Evolutionary conservation across 2,329 filamentous ascomycete genomes (phyloP).

Genomic region (Aspergillus niger): DNA sequence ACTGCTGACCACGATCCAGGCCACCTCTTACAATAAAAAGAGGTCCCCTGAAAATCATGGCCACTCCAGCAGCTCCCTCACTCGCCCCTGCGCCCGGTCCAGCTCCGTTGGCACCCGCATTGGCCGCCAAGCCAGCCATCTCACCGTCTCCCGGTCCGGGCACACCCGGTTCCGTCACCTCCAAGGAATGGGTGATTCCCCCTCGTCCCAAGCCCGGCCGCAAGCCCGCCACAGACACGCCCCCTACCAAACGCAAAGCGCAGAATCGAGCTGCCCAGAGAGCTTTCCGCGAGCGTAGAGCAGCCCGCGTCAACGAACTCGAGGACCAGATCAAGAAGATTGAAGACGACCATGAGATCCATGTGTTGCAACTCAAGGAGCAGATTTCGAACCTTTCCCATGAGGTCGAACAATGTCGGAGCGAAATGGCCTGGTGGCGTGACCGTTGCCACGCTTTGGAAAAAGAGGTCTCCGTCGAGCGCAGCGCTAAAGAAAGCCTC

Average conservation of each 20-base stretch:
- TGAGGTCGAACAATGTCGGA: slow-evolving; percentile 67
- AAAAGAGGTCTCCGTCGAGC: slow-evolving; percentile 56
- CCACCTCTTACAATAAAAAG: slow-evolving; percentile 18
- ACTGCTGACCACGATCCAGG: slow-evolving; percentile 27
- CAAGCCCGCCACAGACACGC: slow-evolving; percentile 91
- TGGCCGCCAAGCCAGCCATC: slow-evolving; percentile 43
- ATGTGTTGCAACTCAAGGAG: slow-evolving; percentile 56
- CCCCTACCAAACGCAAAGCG: slow-evolving; percentile 87
- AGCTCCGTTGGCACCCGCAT: slow-evolving; percentile 38
- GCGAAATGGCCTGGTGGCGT: slow-evolving; percentile 49
- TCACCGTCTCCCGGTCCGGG: slow-evolving; percentile 43
- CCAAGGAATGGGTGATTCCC: slow-evolving; percentile 82
- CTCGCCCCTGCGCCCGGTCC: slow-evolving; percentile 43
- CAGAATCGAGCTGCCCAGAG: slow-evolving; percentile 92
- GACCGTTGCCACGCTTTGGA: slow-evolving; percentile 64
- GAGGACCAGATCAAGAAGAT: slow-evolving; percentile 54
- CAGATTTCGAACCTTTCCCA: slow-evolving; percentile 59
- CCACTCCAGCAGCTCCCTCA: slow-evolving; percentile 35
- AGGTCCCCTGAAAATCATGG: slow-evolving; percentile 25
- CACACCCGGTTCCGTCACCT: slow-evolving; percentile 62
- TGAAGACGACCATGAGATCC: slow-evolving; percentile 49
- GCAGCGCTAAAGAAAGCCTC: slow-evolving; percentile 46
- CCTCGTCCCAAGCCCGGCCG: slow-evolving; percentile 85
- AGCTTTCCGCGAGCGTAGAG: slow-evolving; percentile 83
- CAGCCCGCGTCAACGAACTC: slow-evolving; percentile 75